Percentiles rank a stretch among this genome's conserved stretches.
Evolutionary conservation across 2,329 filamentous ascomycete genomes (phyloP).

Genomic region (Elsinoe ampelina): DNA sequence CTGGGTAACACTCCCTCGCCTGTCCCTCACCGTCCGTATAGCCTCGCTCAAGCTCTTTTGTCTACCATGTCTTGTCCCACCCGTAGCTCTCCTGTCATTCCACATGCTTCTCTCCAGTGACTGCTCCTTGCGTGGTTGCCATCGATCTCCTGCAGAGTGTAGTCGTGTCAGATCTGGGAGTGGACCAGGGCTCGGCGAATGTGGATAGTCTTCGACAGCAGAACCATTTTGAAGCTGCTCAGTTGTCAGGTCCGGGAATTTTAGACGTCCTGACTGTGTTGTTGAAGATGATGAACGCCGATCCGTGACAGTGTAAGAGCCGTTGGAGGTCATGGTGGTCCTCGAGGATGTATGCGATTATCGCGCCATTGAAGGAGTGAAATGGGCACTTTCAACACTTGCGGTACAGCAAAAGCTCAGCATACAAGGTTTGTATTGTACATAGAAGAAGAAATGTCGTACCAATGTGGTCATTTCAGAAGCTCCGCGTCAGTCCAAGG

Average conservation of each 20-base stretch:
- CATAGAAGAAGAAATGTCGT: not conserved
- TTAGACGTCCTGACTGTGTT: conserved; percentile 28
- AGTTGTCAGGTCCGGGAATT: conserved; percentile 38
- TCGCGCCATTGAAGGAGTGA: conserved; percentile 6
- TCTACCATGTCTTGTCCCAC: conserved; percentile 48
- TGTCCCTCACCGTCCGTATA: conserved; percentile 69
- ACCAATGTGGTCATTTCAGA: no score
- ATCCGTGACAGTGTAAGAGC: conserved; percentile 12
- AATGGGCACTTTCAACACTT: not conserved
- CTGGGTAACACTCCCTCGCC: conserved; percentile 78
- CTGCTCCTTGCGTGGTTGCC: conserved; percentile 47
- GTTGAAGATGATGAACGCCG: conserved; percentile 17
- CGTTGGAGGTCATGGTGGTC: conserved; percentile 11
- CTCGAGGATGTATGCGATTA: not conserved
- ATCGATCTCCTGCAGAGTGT: conserved; percentile 41
- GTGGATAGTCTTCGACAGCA: conserved; percentile 18
- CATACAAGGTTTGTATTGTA: not conserved
- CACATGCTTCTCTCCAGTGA: conserved; percentile 38
- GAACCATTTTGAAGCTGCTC: conserved; percentile 31
- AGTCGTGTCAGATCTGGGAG: conserved; percentile 27
- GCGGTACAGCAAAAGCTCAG: not conserved
- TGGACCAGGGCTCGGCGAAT: conserved; percentile 24
- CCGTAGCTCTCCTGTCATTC: conserved; percentile 29
- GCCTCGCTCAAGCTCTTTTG: conserved; percentile 87
- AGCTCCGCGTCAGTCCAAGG: no score